Conservation (phyloP, 2,329 filamentous ascomycete genomes). For the Camillea tinctor region DNA sequence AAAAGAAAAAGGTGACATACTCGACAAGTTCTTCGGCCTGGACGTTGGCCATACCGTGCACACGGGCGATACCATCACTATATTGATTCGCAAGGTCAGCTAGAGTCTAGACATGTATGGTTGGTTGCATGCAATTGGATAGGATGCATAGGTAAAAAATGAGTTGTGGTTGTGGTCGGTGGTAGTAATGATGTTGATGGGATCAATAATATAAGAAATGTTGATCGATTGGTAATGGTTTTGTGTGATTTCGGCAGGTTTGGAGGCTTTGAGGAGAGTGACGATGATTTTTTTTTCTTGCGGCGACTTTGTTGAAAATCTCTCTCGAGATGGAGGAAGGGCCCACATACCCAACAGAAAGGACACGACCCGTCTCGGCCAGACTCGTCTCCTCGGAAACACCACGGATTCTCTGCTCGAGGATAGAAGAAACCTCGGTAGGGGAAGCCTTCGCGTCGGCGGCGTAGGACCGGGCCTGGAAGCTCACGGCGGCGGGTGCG, state of each 20-base stretch:
- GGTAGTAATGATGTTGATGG: no score
- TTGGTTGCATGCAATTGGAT: no score
- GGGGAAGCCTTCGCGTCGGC: slow-evolving; percentile 93
- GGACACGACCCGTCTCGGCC: slow-evolving; percentile 97
- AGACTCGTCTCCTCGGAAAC: slow-evolving; percentile 95
- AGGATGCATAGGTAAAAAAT: slow-evolving; percentile 6
- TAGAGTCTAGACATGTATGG: no score
- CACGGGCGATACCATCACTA: slow-evolving; percentile 99
- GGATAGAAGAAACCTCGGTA: slow-evolving; percentile 98
- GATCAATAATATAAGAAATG: no score
- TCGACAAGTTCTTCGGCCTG: slow-evolving; percentile 99
- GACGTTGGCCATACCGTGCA: slow-evolving; percentile 99
- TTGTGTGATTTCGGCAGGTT: slow-evolving; percentile 3
- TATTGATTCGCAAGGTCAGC: slow-evolving; percentile 30
- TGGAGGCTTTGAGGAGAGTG: background rate
- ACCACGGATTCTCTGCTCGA: slow-evolving; percentile 98
- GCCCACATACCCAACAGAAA: slow-evolving; percentile 91
- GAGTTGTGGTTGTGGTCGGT: no score
- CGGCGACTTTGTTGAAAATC: slow-evolving; percentile 25
- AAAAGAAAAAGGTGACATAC: slow-evolving; percentile 58
- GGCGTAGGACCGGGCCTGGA: slow-evolving; percentile 83
- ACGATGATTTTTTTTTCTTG: slow-evolving; percentile 12
- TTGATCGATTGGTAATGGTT: background rate
- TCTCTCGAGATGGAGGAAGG: slow-evolving; percentile 13
- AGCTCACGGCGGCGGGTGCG: slow-evolving; percentile 74